Evolutionary conservation across 768 basidiomycete genomes (phyloP).

Genomic region (Leccinum pellstonianum): DNA sequence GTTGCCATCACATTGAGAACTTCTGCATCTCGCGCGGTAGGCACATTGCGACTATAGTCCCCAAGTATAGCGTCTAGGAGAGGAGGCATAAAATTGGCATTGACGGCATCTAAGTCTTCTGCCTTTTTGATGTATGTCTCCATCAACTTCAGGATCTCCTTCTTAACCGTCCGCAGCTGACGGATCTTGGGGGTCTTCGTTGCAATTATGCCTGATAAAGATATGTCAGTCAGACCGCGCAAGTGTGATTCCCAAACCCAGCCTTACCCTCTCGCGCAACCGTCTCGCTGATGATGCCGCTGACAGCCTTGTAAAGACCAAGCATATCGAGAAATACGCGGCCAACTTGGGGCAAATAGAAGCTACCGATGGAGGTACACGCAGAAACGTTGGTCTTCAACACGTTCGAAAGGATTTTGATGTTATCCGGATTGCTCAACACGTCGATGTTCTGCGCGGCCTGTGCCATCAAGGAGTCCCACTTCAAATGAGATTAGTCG

Average conservation of each 20-base stretch:
- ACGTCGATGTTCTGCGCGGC: constrained; percentile 92
- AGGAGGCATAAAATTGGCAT: constrained; percentile 89
- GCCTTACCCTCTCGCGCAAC: constrained; percentile 77
- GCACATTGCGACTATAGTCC: constrained; percentile 93
- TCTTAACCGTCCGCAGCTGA: constrained; percentile 93
- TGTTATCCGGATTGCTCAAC: constrained; percentile 85
- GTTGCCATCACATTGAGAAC: constrained; percentile 97
- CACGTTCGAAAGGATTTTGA: constrained; percentile 95
- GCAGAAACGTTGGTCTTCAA: constrained; percentile 98
- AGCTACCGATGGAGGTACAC: constrained; percentile 93
- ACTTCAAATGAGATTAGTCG: constrained; percentile 47
- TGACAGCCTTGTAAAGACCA: constrained; percentile 95
- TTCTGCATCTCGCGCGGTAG: constrained; percentile 92
- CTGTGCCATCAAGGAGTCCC: constrained; percentile 97
- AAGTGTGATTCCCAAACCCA: neutral
- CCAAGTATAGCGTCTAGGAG: constrained; percentile 96
- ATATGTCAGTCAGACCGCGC: constrained; percentile 3
- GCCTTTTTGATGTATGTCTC: constrained; percentile 98
- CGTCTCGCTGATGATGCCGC: constrained; percentile 92
- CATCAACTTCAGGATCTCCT: constrained; percentile 95
- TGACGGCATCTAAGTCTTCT: constrained; percentile 93
- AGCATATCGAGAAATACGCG: constrained; percentile 98
- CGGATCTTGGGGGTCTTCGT: constrained; percentile 97
- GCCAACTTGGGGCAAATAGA: constrained; percentile 96
- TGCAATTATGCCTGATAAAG: constrained; percentile 69